Evolutionary conservation across 2,329 filamentous ascomycete species (phyloP).

Genomic region (Fusarium newnesense): DNA sequence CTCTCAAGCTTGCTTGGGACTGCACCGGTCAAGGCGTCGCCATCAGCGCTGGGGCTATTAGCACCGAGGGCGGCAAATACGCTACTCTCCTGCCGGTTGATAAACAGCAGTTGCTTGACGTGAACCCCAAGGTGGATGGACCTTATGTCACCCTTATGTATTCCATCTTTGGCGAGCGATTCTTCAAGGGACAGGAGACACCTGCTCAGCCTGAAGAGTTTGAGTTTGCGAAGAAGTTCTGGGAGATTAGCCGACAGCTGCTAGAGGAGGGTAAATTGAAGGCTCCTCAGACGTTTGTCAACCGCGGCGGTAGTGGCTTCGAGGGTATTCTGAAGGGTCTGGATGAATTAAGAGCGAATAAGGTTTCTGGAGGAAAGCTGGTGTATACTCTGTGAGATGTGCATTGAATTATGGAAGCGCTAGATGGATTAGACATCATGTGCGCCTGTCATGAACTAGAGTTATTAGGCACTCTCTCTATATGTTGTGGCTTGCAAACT

Average conservation of each 20-base stretch:
- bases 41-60: constrained; percentile 5
- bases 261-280: not conserved
- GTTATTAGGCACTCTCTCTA: no score
- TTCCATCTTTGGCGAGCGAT: constrained; percentile 17
- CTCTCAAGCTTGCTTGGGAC: constrained; percentile 44
- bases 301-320: not conserved
- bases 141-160: constrained; percentile 15
- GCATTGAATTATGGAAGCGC: not conserved
- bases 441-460: not conserved
- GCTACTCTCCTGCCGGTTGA: not conserved
- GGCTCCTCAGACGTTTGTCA: not conserved
- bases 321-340: constrained; percentile 1
- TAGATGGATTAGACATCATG: not conserved
- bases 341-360: constrained; percentile 8
- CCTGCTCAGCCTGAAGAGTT: constrained; percentile 8
- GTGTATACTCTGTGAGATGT: constrained; percentile 10
- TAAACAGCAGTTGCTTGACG: not conserved
- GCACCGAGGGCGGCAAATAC: constrained; percentile 12
- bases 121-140: constrained; percentile 14
- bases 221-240: constrained; percentile 12
- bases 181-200: not conserved
- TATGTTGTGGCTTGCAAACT: not conserved
- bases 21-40: constrained; percentile 6
- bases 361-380: constrained; percentile 6
- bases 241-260: constrained; percentile 4